Conservation (phyloP, 1,139 yeast species). For the Zygosaccharomyces sapae region DNA sequence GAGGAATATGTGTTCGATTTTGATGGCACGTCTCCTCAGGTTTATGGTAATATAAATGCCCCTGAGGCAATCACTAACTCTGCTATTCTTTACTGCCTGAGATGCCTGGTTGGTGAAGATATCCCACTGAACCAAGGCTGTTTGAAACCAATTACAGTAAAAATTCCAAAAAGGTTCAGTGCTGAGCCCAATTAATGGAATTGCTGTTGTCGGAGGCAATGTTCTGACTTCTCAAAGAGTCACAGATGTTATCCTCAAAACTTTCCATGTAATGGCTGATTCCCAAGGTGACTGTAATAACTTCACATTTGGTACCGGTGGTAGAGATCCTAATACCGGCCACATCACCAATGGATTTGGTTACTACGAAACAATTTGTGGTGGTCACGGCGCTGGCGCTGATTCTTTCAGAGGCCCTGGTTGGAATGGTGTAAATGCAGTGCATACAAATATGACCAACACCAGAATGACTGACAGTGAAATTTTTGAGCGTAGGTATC, state of each 20-base stretch:
- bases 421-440: slow-evolving; percentile 61
- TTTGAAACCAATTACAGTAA: slow-evolving; percentile 60
- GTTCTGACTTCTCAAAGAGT: slow-evolving; percentile 81
- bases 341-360: slow-evolving; percentile 53
- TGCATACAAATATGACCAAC: slow-evolving; percentile 67
- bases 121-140: slow-evolving; percentile 85
- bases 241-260: slow-evolving; percentile 71
- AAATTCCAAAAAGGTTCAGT: slow-evolving; percentile 66
- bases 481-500: slow-evolving; percentile 60
- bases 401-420: slow-evolving; percentile 50
- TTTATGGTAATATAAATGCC: slow-evolving; percentile 59
- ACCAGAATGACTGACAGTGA: slow-evolving; percentile 68
- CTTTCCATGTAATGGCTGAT: slow-evolving; percentile 72
- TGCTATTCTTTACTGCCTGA: slow-evolving; percentile 69
- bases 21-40: slow-evolving; percentile 52
- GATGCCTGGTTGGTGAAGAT: slow-evolving; percentile 69
- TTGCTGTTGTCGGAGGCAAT: slow-evolving; percentile 86
- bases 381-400: slow-evolving; percentile 66
- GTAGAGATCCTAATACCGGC: slow-evolving; percentile 38
- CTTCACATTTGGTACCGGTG: slow-evolving; percentile 60
- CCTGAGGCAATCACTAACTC: slow-evolving; percentile 72
- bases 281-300: slow-evolving; percentile 76
- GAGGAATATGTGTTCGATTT: slow-evolving; percentile 43
- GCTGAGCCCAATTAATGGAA: slow-evolving; percentile 65
- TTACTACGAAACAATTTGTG: slow-evolving; percentile 68